Evolutionary conservation across 2,329 filamentous ascomycete genomes (phyloP), one percentile per base, ranked within the genome.

Genomic region (Venturia aucupariae): DNA sequence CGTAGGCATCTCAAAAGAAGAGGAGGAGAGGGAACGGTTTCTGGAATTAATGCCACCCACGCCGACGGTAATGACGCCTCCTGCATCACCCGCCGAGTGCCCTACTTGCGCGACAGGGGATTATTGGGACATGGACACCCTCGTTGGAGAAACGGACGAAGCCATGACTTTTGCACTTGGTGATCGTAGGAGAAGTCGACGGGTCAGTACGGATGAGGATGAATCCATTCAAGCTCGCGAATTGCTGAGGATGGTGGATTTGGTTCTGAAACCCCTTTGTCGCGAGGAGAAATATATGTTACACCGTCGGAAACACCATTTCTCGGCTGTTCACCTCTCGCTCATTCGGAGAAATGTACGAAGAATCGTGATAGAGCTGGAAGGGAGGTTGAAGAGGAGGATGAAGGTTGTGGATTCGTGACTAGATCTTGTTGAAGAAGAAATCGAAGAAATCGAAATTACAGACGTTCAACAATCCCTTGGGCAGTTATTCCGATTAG

Each of bases 201-300:
- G 17, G 8, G 13, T n/a, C 1, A 39, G 51, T 13, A 3, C 27
- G 11, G 32, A 57, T 22, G 46, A 41, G 15, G 44, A 51, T 22
- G 42, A 51, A 35, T 42, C 44, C 5, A 48, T 62, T 1, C 39
- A 51, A n/a, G 62, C 46, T 11, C 42, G n/a, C 35, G 51, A 55
- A n/a, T 10, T 63, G n/a, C 22, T 63, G 2, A 8, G 62, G 19
- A 63, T 51, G 42, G 62, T 63, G 6, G 62, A 63, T 44, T 24
- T 63, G 15, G 48, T 63, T 27, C 39, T 63, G 2, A 63, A 39
- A 35, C 62, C 62, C n/a, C 51, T 63, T 15, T 63, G 62, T 22
- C 46, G 62, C 22, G 42, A 63, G 48, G 46, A 24, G 48, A 38
- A 59, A 27, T 57, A 63, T 32, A 55, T 51, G 51, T 46, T 63